A percentile compares a stretch with the other conserved stretches of the same genome.
These are phyloP conservation scores for Penicillium pancosmium DNA, from an alignment of 495 filamentous ascomycete genomes.

Conservation along the genomic window DNA sequence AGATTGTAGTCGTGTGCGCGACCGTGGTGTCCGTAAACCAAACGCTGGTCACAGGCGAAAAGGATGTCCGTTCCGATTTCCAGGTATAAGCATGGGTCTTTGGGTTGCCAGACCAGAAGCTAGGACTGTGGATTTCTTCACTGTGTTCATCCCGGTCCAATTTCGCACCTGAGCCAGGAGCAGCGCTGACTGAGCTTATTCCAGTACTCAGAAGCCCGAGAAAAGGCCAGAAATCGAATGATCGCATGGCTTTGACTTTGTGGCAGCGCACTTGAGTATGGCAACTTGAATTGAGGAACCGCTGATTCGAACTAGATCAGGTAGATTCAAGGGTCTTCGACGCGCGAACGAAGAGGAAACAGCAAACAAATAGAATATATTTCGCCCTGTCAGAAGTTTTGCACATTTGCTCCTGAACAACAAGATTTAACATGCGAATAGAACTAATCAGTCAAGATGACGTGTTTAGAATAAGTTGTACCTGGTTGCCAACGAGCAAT, in stretches of 20 bases:
- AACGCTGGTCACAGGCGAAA: neutral
- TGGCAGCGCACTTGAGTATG: neutral
- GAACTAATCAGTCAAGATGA: neutral
- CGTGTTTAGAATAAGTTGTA: neutral
- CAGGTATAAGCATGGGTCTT: neutral
- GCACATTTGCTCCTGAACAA: too few species aligned
- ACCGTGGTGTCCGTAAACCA: neutral
- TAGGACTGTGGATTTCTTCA: slow-evolving; percentile 15
- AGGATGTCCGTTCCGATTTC: neutral
- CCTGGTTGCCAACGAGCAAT: neutral
- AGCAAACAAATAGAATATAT: neutral
- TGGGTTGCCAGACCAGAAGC: neutral
- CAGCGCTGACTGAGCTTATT: neutral
- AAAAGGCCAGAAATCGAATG: neutral
- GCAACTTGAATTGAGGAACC: neutral
- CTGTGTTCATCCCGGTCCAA: neutral
- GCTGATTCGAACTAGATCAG: neutral
- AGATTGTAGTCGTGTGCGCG: neutral
- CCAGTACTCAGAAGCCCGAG: neutral
- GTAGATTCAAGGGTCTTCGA: neutral
- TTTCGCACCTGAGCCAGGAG: neutral
- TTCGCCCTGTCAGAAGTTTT: too few species aligned
- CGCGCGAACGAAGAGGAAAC: neutral
- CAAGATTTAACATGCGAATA: neutral
- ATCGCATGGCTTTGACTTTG: neutral